phyloP scores from a whole-genome alignment of 805 yeast species.

The Pichia ethanolica region DNA sequence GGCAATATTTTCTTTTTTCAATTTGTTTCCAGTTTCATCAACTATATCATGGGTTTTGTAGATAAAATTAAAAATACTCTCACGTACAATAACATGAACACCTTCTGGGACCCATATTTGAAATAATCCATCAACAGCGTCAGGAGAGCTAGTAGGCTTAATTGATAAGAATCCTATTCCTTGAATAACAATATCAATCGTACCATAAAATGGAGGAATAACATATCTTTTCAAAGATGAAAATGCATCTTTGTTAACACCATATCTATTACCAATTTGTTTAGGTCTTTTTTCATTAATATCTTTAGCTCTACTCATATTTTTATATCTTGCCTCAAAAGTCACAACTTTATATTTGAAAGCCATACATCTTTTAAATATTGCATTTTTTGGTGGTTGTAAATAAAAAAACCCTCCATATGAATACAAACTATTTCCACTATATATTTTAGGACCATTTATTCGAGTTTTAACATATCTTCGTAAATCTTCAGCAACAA shows the following conservation, averaged over 20 bases:
- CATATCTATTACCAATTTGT: conserved; percentile 19
- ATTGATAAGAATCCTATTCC: conserved; percentile 59
- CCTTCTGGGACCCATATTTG: conserved; percentile 53
- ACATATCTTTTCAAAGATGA: conserved; percentile 36
- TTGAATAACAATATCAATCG: conserved; percentile 56
- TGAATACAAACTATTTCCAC: conserved; percentile 26
- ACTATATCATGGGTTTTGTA: conserved; percentile 16
- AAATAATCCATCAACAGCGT: conserved; percentile 25
- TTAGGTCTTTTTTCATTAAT: conserved; percentile 19
- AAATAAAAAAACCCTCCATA: conserved; percentile 59
- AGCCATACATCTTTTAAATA: conserved; percentile 35
- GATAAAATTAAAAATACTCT: conserved; percentile 21
- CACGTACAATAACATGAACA: conserved; percentile 44
- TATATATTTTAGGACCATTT: conserved; percentile 14
- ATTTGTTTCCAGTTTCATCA: conserved; percentile 13
- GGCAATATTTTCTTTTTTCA: conserved; percentile 12
- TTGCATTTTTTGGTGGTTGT: conserved; percentile 43
- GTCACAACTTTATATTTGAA: conserved; percentile 34
- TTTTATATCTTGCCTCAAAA: conserved; percentile 28
- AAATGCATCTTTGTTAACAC: conserved; percentile 20
- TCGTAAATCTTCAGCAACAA: conserved; percentile 1
- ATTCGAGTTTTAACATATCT: conserved; percentile 4
- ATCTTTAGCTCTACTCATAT: conserved; percentile 27
- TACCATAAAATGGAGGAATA: conserved; percentile 66
- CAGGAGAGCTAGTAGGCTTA: conserved; percentile 45